A percentile compares a stretch with the other conserved stretches of the same genome.
phyloP scores from a whole-genome alignment of 768 basidiomycete species.

The Arthromyces matolae region DNA sequence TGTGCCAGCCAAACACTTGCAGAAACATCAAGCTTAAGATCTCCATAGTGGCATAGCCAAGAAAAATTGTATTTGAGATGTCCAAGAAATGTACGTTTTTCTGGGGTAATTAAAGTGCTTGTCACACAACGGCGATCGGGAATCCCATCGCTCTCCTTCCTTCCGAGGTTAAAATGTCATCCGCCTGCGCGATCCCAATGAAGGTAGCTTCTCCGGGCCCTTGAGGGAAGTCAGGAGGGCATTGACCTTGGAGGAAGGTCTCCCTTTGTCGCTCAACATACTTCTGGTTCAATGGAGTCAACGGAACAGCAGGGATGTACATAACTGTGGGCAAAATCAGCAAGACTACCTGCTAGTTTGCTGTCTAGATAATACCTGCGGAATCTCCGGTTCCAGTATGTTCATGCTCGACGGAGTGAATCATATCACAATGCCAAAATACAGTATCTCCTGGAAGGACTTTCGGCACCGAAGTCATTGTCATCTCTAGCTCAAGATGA shows the following conservation, averaged over 20 bases:
- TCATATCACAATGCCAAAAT: slow-evolving; percentile 69
- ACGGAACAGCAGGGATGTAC: slow-evolving; percentile 74
- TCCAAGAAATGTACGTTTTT: too few species aligned
- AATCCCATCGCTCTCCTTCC: slow-evolving; percentile 43
- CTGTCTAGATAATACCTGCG: slow-evolving; percentile 37
- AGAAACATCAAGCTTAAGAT: too few species aligned
- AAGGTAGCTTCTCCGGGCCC: slow-evolving; percentile 35
- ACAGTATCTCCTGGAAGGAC: slow-evolving; percentile 77
- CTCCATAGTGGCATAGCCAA: too few species aligned
- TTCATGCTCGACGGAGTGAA: slow-evolving; percentile 46
- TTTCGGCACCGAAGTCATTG: slow-evolving; percentile 68
- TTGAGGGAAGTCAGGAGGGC: slow-evolving; percentile 71
- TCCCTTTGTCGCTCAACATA: slow-evolving; percentile 64
- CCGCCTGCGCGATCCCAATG: slow-evolving; percentile 31
- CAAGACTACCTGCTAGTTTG: background rate
- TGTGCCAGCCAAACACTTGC: too few species aligned
- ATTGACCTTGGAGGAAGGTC: slow-evolving; percentile 52
- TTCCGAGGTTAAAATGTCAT: slow-evolving; percentile 33
- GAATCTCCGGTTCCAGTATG: slow-evolving; percentile 56
- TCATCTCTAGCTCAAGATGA: slow-evolving; percentile 56
- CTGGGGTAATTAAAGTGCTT: too few species aligned
- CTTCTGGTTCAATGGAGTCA: slow-evolving; percentile 54
- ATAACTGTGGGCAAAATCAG: slow-evolving; percentile 43
- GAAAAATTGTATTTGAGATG: too few species aligned
- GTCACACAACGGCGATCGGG: too few species aligned